Evolutionary conservation across 2,329 filamentous ascomycete genomes (phyloP).

Genomic region (Dothidotthia symphoricarpi): DNA sequence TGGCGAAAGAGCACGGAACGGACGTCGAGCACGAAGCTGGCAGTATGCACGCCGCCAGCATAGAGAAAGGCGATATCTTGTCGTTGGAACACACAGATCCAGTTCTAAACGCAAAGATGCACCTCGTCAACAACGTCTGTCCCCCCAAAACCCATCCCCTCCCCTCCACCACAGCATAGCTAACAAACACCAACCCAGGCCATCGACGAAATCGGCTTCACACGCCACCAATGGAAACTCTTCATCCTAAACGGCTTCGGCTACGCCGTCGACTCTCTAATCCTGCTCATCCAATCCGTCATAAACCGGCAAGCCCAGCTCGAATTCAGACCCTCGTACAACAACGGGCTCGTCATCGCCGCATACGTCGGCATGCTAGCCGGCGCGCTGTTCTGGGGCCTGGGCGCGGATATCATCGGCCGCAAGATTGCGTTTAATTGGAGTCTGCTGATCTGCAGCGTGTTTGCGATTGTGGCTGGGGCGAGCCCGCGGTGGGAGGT

Average conservation of each 20-base stretch:
- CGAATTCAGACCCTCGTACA: constrained; percentile 59
- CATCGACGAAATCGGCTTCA: constrained; percentile 56
- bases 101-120: constrained; percentile 65
- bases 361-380: constrained; percentile 58
- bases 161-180: background rate
- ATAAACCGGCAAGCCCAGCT: constrained; percentile 58
- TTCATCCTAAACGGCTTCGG: constrained; percentile 63
- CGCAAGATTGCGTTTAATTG: constrained; percentile 68
- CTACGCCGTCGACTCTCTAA: constrained; percentile 58
- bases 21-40: constrained; percentile 10
- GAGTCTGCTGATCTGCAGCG: constrained; percentile 61
- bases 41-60: constrained; percentile 10
- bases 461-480: constrained; percentile 64
- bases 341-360: constrained; percentile 60
- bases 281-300: constrained; percentile 62
- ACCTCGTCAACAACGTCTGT: constrained; percentile 64
- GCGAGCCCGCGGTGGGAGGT: constrained; percentile 65
- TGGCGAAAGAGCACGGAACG: constrained; percentile 1
- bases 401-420: constrained; percentile 66
- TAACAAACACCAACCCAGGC: constrained; percentile 27
- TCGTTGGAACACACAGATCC: constrained; percentile 59
- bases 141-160: background rate
- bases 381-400: constrained; percentile 67
- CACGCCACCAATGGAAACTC: constrained; percentile 56
- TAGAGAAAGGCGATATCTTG: constrained; percentile 53